These are phyloP conservation scores for Euphorbia tirucalli DNA, from an alignment of 345 rosid species.

Conservation along the genomic window DNA sequence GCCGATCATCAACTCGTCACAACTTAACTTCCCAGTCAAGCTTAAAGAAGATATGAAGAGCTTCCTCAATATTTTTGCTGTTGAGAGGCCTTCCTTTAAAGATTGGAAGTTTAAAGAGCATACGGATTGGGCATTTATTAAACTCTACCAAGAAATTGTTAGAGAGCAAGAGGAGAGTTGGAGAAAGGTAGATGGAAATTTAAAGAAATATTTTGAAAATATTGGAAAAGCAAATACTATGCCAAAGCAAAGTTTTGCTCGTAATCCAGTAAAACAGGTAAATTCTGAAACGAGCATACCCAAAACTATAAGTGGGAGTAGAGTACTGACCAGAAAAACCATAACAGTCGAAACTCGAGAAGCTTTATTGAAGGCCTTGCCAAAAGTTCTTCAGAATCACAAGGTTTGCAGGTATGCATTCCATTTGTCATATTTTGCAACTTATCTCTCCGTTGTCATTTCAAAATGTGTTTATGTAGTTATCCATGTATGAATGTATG, in stretches of 20 bases:
- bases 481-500: not conserved
- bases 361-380: constrained; percentile 67
- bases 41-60: constrained; percentile 29
- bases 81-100: constrained; percentile 43
- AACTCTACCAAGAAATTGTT: constrained; percentile 46
- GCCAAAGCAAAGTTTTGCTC: not conserved
- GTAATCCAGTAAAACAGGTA: constrained; percentile 36
- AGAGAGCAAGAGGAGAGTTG: constrained; percentile 37
- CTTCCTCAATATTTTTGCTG: constrained; percentile 41
- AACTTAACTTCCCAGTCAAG: constrained; percentile 21
- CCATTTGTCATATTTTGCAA: not conserved
- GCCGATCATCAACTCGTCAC: constrained; percentile 24
- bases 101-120: constrained; percentile 61
- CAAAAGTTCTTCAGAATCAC: constrained; percentile 62
- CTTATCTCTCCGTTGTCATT: not conserved
- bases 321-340: constrained; percentile 27
- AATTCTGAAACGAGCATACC: constrained; percentile 39
- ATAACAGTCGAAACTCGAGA: constrained; percentile 62
- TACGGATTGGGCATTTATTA: constrained; percentile 40
- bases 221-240: too few species aligned
- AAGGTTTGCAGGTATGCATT: constrained; percentile 81
- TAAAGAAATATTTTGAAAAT: constrained; percentile 1
- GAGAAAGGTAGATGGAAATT: constrained; percentile 25
- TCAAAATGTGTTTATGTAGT: not conserved
- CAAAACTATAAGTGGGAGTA: constrained; percentile 31